These are phyloP conservation scores for Volvox reticuliferus DNA, from an alignment of 139 green algal genomes.

Conservation along the genomic window DNA sequence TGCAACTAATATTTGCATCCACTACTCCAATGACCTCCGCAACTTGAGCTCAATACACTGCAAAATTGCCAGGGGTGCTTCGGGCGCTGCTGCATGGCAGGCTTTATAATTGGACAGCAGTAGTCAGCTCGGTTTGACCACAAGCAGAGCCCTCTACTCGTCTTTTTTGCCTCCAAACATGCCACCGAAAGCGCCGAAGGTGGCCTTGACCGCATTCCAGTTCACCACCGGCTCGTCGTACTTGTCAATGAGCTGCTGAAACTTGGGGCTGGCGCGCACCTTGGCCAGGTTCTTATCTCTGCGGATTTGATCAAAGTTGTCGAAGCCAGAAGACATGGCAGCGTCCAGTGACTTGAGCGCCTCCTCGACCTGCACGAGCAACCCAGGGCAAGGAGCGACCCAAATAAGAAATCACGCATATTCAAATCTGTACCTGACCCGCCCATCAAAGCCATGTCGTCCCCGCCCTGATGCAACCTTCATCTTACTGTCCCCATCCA, in stretches of 20 bases:
- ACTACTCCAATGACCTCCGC: too few relatives aligned
- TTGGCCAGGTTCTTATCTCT: conserved; percentile 90
- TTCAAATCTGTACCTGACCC: too few relatives aligned
- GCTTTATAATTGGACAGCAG: too few relatives aligned
- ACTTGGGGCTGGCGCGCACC: conserved; percentile 78
- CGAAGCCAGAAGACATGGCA: conserved; percentile 91
- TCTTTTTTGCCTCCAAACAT: conserved; percentile 58
- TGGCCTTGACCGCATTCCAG: conserved; percentile 81
- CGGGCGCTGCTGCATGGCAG: too few relatives aligned
- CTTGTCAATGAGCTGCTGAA: conserved; percentile 82
- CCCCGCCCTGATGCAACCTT: too few relatives aligned
- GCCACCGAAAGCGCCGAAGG: conserved; percentile 65
- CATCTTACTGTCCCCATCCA: neutral
- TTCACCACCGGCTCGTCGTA: conserved; percentile 98
- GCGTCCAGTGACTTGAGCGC: conserved; percentile 87
- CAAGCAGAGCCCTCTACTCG: neutral
- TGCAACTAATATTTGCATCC: too few relatives aligned
- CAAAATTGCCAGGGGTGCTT: too few relatives aligned
- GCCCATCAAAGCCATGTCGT: too few relatives aligned
- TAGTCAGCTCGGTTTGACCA: too few relatives aligned
- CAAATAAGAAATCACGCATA: too few relatives aligned
- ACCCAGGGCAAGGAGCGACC: too few relatives aligned
- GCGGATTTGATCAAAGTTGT: conserved; percentile 92
- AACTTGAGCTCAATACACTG: too few relatives aligned
- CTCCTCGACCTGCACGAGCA: conserved; percentile 76